Percentiles rank a stretch among this genome's conserved stretches.
Conservation (phyloP, 2,329 filamentous ascomycete genomes). For the Cladosporium sp. region DNA sequence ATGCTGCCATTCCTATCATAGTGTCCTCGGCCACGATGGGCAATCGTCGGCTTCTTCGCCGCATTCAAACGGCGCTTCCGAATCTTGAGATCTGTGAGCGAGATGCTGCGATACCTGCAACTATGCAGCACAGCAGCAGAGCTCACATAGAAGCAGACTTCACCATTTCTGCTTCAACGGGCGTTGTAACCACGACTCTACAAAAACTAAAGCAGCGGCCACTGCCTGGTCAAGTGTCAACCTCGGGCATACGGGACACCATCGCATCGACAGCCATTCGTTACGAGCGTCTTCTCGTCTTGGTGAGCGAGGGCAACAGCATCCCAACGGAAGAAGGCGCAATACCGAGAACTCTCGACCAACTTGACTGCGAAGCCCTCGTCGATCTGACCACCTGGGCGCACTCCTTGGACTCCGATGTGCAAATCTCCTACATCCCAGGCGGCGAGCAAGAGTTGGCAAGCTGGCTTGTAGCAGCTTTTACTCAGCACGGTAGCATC, state of each 20-base stretch:
- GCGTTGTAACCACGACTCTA: constrained; percentile 70
- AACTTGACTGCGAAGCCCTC: constrained; percentile 38
- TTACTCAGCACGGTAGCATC: constrained; percentile 43
- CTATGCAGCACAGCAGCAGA: background rate
- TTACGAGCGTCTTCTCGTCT: constrained; percentile 69
- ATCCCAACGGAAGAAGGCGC: background rate
- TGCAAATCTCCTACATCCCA: constrained; percentile 42
- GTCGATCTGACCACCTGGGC: constrained; percentile 48
- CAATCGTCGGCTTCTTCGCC: constrained; percentile 52
- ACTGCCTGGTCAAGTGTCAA: constrained; percentile 61
- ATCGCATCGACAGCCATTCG: constrained; percentile 56
- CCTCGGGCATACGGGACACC: constrained; percentile 48
- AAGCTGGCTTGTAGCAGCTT: constrained; percentile 45
- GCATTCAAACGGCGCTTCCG: constrained; percentile 54
- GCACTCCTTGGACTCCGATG: constrained; percentile 41
- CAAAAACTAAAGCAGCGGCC: constrained; percentile 72
- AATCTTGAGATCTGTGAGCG: constrained; percentile 60
- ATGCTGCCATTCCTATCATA: constrained; percentile 48
- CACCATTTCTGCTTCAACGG: constrained; percentile 67
- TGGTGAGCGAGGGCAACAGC: constrained; percentile 58
- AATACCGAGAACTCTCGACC: constrained; percentile 29
- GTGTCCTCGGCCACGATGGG: constrained; percentile 52
- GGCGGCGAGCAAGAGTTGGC: constrained; percentile 47
- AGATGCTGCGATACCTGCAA: constrained; percentile 40
- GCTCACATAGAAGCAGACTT: constrained; percentile 67